Base-by-base conservation (phyloP, 2,329 filamentous ascomycete species). In the Stemphylium vesicarium region DNA sequence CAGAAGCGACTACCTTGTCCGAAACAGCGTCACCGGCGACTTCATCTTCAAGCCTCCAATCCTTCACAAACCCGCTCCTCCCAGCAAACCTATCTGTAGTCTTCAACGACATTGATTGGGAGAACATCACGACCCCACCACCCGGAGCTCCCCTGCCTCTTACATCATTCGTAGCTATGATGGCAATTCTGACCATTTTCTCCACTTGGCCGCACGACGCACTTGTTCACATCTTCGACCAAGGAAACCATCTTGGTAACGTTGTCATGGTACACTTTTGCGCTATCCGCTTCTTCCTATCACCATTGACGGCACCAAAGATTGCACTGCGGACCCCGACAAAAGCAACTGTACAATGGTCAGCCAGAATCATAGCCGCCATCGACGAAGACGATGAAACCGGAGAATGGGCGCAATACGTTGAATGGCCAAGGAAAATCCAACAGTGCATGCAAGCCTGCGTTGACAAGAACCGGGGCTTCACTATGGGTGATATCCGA, bases 281-380 rank as follows among this genome's bases (percentile, higher is more conserved):
- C 51, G 51, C 56, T 13, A 39, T 66, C 3, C 60, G 61, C 7
- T 62, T 58, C 48, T 18, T 66, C 2, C 33, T 66, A 9, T 43
- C 56, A 5, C 58, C 64, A 1, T 13, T 69, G 2, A 55, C 51
- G 13, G 57, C 57, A 11, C 59, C 56, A 1, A 48, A 61, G 4
- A 32, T 43, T 12, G 55, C 44, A 11, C n/a, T 63, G 42, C 54
- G 39, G 24, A 53, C 48, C 1, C 65, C 65, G 9, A 49, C 60
- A 7, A 52, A 44, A 12, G 63, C 50, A 12, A 56, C 60, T 51
- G 65, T 77, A 35, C 64, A 76, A 11, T 82, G 80, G 79, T 67
- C 72, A 0, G 69, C 76, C 36, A 57, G 64, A 24, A 75, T 80
- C 26, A 39, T 65, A 10, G 69, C 73, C 8, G 59, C 65, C 4